Percentiles rank a stretch among this genome's conserved stretches.
phyloP scores from a whole-genome alignment of 306 rosid genomes.

The Cucurbita ficifolia region DNA sequence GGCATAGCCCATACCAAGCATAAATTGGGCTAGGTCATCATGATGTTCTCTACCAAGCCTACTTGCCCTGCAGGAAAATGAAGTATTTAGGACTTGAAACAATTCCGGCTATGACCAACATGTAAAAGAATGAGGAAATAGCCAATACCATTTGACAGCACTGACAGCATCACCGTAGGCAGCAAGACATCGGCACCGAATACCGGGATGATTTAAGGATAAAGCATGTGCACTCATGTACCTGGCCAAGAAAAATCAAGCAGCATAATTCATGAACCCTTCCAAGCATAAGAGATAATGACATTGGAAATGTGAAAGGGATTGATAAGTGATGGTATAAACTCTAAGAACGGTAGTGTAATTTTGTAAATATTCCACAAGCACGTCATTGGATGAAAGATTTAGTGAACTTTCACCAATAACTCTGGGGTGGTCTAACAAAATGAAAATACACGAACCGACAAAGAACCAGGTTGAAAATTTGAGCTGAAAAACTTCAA shows the following conservation, averaged over 20 bases:
- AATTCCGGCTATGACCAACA: background rate
- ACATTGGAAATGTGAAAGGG: background rate
- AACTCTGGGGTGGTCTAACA: background rate
- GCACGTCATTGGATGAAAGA: background rate
- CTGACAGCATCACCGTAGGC: conserved; percentile 98
- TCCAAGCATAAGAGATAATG: background rate
- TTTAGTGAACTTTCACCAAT: background rate
- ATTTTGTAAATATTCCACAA: background rate
- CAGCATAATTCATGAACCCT: conserved; percentile 3
- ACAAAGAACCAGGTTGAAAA: background rate
- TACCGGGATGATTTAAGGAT: conserved; percentile 91
- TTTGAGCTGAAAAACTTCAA: background rate
- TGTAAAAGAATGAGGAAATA: conserved; percentile 12
- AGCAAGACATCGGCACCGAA: conserved; percentile 97
- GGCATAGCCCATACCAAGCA: conserved; percentile 99
- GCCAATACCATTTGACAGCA: conserved; percentile 72
- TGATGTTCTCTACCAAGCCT: conserved; percentile 98
- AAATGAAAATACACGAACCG: background rate
- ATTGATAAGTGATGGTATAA: background rate
- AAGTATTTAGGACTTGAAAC: conserved; percentile 10
- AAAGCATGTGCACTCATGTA: conserved; percentile 97
- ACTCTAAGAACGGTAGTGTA: background rate
- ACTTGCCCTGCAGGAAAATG: conserved; percentile 71
- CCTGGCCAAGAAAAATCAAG: conserved; percentile 31
- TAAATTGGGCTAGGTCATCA: conserved; percentile 92